Base-by-base conservation (phyloP, 179 eudicot genomes). In the Patellifolia procumbens region DNA sequence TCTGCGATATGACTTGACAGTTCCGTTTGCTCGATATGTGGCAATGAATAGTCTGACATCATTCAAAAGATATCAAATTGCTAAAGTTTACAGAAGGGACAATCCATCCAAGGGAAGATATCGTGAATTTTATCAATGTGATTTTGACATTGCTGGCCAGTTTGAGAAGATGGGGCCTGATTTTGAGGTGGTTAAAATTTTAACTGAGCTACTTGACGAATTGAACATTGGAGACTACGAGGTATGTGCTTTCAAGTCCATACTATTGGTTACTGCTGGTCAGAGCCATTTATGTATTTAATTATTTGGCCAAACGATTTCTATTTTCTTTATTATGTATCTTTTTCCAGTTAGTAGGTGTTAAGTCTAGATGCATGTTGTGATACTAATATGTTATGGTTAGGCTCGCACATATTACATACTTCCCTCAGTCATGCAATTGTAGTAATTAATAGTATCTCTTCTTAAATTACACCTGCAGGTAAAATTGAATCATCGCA, bases 111-210 rank as follows among this genome's bases (percentile, higher is more conserved):
- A 93, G 83, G 99, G 98, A 78, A 85, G 99, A 81, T 93, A 82
- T 72, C 92, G 98, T 77, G 99, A 96, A 86, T 96, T 96, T 81
- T 96, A 91, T 90, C 99, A 93, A 79, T 93, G 99, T 77, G 98
- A 96, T 74, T 89, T 93, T 80, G 99, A 93, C 73, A 90, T 95
- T 67, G 99, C 99, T 64, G 98, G 99, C 72, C 94, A 93, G 58
- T 87, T 79, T 77, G 98, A 90, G 61, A 87, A 84, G 68, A 93
- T 93, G 98, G 91, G 89, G 56, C 96, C 98, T 48, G 98, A 93
- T 73, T 96, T 91, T 83, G 98, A 96, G 90, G 92, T 90, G 77
- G 74, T 96, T 59, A 89, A 93, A 74, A 85, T 93, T 75, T 80
- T 96, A 89, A 93, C 96, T 51, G 99, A 96, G 89, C 80, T 96